Base-by-base conservation (phyloP, 176 grass and related monocot species). In the Thinopyrum elongatum region DNA sequence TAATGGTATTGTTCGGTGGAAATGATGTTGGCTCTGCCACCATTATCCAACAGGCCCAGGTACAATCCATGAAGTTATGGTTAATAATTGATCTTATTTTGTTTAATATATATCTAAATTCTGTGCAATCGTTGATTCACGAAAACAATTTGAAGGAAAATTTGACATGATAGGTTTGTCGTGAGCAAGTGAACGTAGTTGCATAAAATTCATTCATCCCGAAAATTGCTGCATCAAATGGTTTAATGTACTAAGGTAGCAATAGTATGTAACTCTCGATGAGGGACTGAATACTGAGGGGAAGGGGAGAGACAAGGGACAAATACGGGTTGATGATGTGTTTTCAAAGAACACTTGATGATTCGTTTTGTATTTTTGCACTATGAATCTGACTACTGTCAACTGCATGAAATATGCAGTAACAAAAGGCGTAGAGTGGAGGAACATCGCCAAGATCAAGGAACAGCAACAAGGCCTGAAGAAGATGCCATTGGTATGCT, bases 381-480 rank as follows among this genome's bases (percentile, higher is more conserved):
- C 10, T 69, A 62, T 79, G 64, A 67, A 53, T 62, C 44, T 85
- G 15, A 59, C 60, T 83, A 19, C 61, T 65, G 55, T 74, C 67
- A 53, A 53, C 42, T 86, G 16, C 64, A 78, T 90, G 68, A 33
- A 68, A 86, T 86, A 46, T 88, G 83, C 80, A 95, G 93, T 81
- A 67, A 15, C 25, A 92, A 95, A 87, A 88, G 79, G 74, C 83
- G 44, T 27, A 90, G 84, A 78, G 29, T 94, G 44, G 92, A 87
- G 69, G 83, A 72, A 28, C 77, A 81, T 16, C 26, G 4, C 51
- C 79, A 70, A 51, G 62, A 94, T 80, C 36, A 11, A 82, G 64
- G 39, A 73, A 31, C 80, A 68, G n/a, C 34, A 15, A 23, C 74
- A 77, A 69, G 8, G 33, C 75, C 42, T 83, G 77, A 80, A 44